phyloP scores from a whole-genome alignment of 2,329 filamentous ascomycete species.

The Fusarium sororula region DNA sequence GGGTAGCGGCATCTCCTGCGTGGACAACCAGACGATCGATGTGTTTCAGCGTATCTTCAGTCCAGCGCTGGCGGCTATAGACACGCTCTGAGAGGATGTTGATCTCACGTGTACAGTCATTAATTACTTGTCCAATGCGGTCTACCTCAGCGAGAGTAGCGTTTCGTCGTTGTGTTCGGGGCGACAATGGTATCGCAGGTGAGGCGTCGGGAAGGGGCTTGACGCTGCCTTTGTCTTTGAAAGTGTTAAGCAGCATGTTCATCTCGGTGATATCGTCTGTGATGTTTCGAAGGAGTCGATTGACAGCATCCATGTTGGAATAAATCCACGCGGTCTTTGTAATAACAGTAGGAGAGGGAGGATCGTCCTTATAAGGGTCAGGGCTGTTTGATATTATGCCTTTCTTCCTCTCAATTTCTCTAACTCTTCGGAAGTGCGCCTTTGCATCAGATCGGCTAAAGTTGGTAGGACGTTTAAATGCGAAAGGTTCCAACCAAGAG shows the following conservation, averaged over 20 bases:
- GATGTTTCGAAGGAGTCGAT: conserved; percentile 2
- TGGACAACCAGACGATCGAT: neutral
- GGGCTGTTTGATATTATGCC: neutral
- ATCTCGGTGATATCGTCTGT: neutral
- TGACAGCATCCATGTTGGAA: conserved; percentile 4
- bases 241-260: neutral
- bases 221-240: neutral
- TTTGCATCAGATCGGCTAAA: neutral
- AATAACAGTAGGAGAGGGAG: neutral
- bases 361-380: neutral
- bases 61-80: neutral
- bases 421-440: neutral
- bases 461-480: neutral
- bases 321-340: conserved; percentile 13
- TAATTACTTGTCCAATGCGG: neutral
- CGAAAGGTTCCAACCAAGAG: neutral
- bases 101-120: neutral
- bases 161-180: neutral
- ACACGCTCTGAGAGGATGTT: neutral
- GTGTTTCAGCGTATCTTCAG: neutral
- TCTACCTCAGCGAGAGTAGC: conserved; percentile 4
- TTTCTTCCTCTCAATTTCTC: neutral
- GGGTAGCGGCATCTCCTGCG: neutral
- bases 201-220: neutral
- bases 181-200: neutral